These are phyloP conservation scores for Plasmodium gonderi DNA, from an alignment of 169 alveolate species.

Conservation along the genomic window DNA sequence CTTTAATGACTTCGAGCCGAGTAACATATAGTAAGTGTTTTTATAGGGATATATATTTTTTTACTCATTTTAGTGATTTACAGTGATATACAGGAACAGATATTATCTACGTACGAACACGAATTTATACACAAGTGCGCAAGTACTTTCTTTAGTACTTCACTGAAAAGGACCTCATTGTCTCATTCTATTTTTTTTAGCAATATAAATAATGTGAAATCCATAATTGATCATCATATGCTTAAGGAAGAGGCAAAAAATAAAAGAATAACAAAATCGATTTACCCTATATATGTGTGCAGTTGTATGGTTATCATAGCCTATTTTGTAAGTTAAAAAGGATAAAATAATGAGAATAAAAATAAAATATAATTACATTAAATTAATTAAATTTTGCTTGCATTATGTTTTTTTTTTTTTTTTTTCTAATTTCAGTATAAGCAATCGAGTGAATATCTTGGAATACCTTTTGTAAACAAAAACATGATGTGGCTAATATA, in stretches of 20 bases:
- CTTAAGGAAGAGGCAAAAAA: conserved; percentile 27
- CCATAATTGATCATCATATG: conserved; percentile 73
- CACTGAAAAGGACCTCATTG: background rate
- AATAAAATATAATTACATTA: background rate
- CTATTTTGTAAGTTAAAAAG: conserved; percentile 51
- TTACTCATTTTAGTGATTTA: too few relatives aligned
- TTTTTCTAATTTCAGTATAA: conserved; percentile 35
- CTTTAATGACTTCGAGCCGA: conserved; percentile 45
- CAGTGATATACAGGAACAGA: too few relatives aligned
- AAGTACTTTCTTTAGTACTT: background rate
- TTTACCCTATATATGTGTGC: conserved; percentile 67
- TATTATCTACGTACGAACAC: conserved; percentile 3
- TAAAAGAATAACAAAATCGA: conserved; percentile 57
- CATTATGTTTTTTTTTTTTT: too few relatives aligned
- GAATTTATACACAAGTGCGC: background rate
- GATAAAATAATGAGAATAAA: background rate
- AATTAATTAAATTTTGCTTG: background rate
- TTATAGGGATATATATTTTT: background rate
- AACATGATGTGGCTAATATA: conserved; percentile 69
- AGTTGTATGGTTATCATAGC: conserved; percentile 76
- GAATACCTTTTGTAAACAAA: conserved; percentile 48
- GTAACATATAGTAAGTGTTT: conserved; percentile 34
- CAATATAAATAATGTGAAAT: conserved; percentile 47
- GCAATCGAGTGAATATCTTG: conserved; percentile 52
- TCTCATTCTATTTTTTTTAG: conserved; percentile 15